Evolutionary conservation across 768 basidiomycete species (phyloP).

Genomic region (Hebeloma cylindrosporum): DNA sequence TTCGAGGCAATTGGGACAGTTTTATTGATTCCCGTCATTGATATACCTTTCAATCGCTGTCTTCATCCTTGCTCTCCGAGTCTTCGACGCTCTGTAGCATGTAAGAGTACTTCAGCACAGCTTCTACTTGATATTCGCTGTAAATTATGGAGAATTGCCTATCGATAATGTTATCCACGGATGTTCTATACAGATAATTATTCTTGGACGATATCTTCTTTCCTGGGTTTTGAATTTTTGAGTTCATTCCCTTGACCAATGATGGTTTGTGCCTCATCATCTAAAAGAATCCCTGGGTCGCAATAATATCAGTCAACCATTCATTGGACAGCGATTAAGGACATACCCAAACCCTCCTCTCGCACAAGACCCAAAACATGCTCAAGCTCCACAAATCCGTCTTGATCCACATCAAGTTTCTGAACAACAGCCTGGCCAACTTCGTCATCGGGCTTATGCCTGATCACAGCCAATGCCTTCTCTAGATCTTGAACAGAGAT

Average conservation of each 20-base stretch:
- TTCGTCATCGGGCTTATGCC: slow-evolving; percentile 89
- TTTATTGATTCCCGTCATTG: slow-evolving; percentile 3
- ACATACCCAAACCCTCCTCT: slow-evolving; percentile 80
- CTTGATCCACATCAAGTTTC: slow-evolving; percentile 94
- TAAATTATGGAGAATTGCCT: slow-evolving; percentile 3
- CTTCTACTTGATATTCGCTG: slow-evolving; percentile 5
- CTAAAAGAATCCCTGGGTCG: slow-evolving; percentile 74
- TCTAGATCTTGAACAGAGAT: slow-evolving; percentile 88
- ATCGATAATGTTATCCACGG: slow-evolving; percentile 9
- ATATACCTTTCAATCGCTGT: background rate
- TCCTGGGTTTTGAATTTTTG: slow-evolving; percentile 78
- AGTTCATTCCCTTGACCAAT: slow-evolving; percentile 84
- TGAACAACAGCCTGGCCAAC: slow-evolving; percentile 84
- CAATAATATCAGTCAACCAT: slow-evolving; percentile 7
- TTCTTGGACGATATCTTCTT: slow-evolving; percentile 94
- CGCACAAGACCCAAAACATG: slow-evolving; percentile 88
- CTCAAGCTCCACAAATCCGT: slow-evolving; percentile 93
- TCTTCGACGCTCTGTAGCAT: slow-evolving; percentile 9
- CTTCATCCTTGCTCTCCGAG: background rate
- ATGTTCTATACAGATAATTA: slow-evolving; percentile 25
- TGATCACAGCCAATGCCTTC: slow-evolving; percentile 90
- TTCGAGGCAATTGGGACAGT: background rate
- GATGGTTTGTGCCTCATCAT: slow-evolving; percentile 80
- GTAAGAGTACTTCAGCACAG: slow-evolving; percentile 6
- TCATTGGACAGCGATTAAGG: slow-evolving; percentile 3